These are phyloP conservation scores for Chondrus crispus DNA, from an alignment of 23 red algal species.

Conservation along the genomic window DNA sequence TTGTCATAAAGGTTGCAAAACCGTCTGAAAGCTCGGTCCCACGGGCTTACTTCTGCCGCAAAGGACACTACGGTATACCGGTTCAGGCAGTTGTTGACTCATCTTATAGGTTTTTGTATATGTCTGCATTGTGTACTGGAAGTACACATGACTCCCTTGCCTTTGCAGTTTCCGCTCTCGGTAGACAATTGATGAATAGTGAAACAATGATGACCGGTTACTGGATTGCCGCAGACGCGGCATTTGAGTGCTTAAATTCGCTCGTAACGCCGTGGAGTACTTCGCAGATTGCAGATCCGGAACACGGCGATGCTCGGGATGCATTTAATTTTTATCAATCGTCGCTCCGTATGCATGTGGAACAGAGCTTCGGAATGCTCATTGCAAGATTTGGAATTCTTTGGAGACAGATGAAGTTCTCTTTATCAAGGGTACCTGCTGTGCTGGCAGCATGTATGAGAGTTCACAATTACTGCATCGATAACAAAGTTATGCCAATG, in stretches of 20 bases:
- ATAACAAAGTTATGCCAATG: not conserved
- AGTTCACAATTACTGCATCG: not conserved
- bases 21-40: not conserved
- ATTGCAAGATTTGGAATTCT: not conserved
- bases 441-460: not conserved
- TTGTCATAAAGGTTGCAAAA: not conserved
- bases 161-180: not conserved
- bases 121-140: not conserved
- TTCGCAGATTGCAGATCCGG: not conserved
- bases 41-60: not conserved
- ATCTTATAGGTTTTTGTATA: not conserved
- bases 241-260: not conserved
- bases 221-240: not conserved
- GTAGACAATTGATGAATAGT: not conserved
- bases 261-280: not conserved
- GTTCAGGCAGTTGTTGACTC: conserved; percentile 19
- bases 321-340: not conserved
- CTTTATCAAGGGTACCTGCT: not conserved
- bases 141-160: conserved; percentile 13
- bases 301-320: not conserved
- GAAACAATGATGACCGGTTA: not conserved
- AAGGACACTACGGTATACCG: not conserved
- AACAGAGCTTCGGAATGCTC: not conserved
- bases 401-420: not conserved
- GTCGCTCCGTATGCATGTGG: not conserved